Percentiles rank a stretch among this genome's conserved stretches.
phyloP scores from a whole-genome alignment of 805 yeast genomes.

The Sugiyamaella floridensis region DNA sequence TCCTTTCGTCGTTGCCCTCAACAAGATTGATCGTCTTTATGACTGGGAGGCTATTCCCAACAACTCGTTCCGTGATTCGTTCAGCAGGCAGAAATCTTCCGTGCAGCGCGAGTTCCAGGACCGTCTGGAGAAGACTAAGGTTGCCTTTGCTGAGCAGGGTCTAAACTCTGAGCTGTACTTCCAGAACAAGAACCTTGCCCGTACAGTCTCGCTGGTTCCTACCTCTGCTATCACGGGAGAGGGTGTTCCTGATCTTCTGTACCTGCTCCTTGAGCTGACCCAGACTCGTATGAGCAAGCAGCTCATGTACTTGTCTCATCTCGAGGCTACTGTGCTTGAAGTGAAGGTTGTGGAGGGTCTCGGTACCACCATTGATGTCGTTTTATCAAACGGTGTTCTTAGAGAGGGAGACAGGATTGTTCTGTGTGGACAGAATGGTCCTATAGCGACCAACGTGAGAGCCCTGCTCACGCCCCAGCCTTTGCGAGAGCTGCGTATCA shows the following conservation, averaged over 20 bases:
- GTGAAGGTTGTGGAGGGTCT: constrained; percentile 98
- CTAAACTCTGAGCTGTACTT: constrained; percentile 93
- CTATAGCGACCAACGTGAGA: constrained; percentile 91
- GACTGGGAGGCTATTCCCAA: constrained; percentile 90
- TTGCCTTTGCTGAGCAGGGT: constrained; percentile 95
- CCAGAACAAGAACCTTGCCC: constrained; percentile 89
- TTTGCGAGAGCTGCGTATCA: constrained; percentile 87
- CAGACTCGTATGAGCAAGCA: constrained; percentile 99
- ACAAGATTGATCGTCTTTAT: constrained; percentile 94
- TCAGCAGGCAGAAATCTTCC: constrained; percentile 69
- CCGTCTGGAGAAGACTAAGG: constrained; percentile 74
- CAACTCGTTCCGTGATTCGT: constrained; percentile 93
- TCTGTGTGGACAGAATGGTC: constrained; percentile 97
- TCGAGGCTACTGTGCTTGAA: constrained; percentile 95
- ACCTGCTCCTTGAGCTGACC: constrained; percentile 90
- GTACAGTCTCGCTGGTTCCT: constrained; percentile 93
- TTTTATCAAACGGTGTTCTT: constrained; percentile 90
- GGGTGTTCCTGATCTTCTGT: constrained; percentile 98
- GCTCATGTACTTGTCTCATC: constrained; percentile 87
- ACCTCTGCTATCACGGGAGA: constrained; percentile 99
- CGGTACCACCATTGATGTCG: constrained; percentile 97
- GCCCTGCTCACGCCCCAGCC: constrained; percentile 98
- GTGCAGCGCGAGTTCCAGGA: constrained; percentile 91
- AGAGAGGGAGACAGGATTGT: constrained; percentile 94
- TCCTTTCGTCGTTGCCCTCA: constrained; percentile 93